Evolutionary conservation across 2,329 filamentous ascomycete species (phyloP), one percentile per base, ranked within the genome.

Genomic region (Colletotrichum sp.): DNA sequence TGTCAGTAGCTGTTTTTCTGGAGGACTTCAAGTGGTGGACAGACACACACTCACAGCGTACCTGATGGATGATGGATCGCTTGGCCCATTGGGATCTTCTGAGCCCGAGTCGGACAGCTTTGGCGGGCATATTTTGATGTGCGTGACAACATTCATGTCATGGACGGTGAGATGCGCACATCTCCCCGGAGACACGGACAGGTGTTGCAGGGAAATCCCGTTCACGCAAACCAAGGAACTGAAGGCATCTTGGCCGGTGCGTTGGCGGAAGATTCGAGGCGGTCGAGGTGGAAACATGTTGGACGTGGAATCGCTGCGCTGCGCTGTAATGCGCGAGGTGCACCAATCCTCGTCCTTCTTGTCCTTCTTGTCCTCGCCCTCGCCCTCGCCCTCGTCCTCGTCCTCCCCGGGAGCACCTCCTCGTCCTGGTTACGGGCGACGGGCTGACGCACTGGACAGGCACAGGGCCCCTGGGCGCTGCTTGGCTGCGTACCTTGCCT

Each of bases 231-330:
- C 8, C 59, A 32, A 16, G n/a, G 34, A 24, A 21, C 7, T 8
- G 18, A 36, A 43, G 36, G 61, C 34, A 28, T 64, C 34, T 64
- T 66, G 63, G 67, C 36, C 36, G 67, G 67, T 70, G 67, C 60
- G 68, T 65, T 71, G 68, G 48, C 43, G 59, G 39, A 73, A 52
- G 64, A 68, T 69, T 67, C 64, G 63, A 64, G 68, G 68, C 34
- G 64, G 52, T 16, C 65, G 65, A 59, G 67, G 68, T 67, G 68
- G 63, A 57, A 67, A 59, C 69, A 57, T 28, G 55, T 21, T 72
- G 69, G 69, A 72, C 73, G 73, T 57, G 69, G 73, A 43, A 72
- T 64, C 73, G 69, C 39, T 75, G 73, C 55, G 61, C 61, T 72
- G 73, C 73, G 28, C 24, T 64, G 63, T 32, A 75, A 75, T 72